A percentile compares a stretch with the other conserved stretches of the same genome.
Conservation (phyloP, 2,329 filamentous ascomycete species). For the Ophiostoma sp. region DNA sequence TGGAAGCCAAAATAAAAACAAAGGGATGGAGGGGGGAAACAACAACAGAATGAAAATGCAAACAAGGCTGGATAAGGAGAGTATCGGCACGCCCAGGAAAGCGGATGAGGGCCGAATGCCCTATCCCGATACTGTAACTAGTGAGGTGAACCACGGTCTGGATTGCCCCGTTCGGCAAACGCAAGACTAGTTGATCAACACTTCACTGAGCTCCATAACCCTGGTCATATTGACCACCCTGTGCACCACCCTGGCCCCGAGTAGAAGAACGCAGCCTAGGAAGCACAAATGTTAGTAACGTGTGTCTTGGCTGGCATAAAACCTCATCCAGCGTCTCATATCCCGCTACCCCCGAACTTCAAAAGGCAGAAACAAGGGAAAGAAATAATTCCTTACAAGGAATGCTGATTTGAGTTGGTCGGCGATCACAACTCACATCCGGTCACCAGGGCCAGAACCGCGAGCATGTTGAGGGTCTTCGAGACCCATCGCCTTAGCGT, state of each 20-base stretch:
- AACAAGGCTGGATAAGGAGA: conserved; percentile 10
- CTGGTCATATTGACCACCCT: conserved; percentile 33
- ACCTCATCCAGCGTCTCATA: conserved; percentile 6
- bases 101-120: conserved; percentile 17
- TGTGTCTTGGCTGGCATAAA: not conserved
- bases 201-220: conserved; percentile 32
- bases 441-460: conserved; percentile 73
- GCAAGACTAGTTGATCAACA: not conserved
- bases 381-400: conserved; percentile 90
- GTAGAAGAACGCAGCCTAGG: conserved; percentile 71
- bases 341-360: conserved; percentile 21
- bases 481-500: conserved; percentile 52
- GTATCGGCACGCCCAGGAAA: conserved; percentile 8
- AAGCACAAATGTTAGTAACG: not conserved
- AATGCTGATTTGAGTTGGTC: conserved; percentile 48
- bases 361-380: conserved; percentile 65
- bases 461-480: conserved; percentile 48
- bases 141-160: not conserved
- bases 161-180: conserved; percentile 7
- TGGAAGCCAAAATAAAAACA: not conserved
- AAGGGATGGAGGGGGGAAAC: not conserved
- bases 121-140: conserved; percentile 17
- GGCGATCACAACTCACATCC: conserved; percentile 84
- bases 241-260: conserved; percentile 47
- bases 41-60: not conserved